Conservation (phyloP, 345 rosid genomes). For the Rhodomyrtus tomentosa region DNA sequence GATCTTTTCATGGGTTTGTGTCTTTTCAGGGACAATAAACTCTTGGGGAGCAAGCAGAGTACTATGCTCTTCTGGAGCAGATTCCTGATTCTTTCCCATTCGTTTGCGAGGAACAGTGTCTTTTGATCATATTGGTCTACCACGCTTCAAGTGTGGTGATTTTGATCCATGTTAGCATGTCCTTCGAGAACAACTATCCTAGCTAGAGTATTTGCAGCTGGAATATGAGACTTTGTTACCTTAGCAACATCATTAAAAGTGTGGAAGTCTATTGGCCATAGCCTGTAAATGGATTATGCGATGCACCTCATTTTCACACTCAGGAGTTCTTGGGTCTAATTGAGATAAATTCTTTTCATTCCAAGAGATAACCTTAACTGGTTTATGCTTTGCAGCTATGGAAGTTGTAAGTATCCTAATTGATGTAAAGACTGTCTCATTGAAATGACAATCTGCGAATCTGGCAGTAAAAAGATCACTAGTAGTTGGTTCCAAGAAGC, state of each 20-base stretch:
- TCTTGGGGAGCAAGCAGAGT: too few relatives aligned
- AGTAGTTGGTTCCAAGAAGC: not conserved
- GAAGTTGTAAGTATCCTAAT: not conserved
- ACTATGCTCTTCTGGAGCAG: too few relatives aligned
- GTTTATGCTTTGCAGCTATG: not conserved
- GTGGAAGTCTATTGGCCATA: not conserved
- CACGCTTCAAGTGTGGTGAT: not conserved
- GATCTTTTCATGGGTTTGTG: too few relatives aligned
- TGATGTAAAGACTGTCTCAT: not conserved
- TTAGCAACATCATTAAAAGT: not conserved
- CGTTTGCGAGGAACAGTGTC: too few relatives aligned
- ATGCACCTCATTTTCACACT: not conserved
- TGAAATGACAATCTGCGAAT: not conserved
- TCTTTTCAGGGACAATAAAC: too few relatives aligned
- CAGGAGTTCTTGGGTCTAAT: not conserved
- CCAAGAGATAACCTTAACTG: not conserved
- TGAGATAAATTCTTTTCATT: not conserved
- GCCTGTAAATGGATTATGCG: not conserved
- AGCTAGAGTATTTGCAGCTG: not conserved
- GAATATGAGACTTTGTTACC: not conserved
- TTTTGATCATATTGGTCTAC: not conserved
- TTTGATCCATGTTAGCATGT: not conserved
- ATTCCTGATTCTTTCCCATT: too few relatives aligned
- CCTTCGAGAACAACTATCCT: not conserved
- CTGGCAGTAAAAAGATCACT: not conserved